Percentiles rank a stretch among this genome's conserved stretches.
Conservation (phyloP, 129 eudicot species). For the Centaurea solstitialis region DNA sequence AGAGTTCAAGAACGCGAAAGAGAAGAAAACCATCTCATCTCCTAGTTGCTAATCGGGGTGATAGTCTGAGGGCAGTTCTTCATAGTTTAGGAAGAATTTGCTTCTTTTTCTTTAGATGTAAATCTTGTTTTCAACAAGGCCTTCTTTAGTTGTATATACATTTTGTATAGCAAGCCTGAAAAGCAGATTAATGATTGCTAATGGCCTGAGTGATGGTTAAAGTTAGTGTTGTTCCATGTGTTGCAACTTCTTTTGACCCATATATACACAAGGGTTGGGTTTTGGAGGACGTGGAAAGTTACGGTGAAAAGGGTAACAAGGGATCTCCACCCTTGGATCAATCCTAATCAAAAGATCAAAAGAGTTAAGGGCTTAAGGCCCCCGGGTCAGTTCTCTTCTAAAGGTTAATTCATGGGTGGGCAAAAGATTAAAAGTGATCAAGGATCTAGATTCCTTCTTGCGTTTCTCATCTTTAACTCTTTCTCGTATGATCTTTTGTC, state of each 20-base stretch:
- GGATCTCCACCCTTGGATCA: too few species aligned
- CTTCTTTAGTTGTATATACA: slow-evolving; percentile 26
- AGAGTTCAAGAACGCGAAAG: slow-evolving; percentile 52
- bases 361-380: too few species aligned
- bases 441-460: too few species aligned
- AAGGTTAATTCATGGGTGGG: too few species aligned
- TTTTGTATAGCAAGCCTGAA: slow-evolving; percentile 32
- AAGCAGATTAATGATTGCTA: slow-evolving; percentile 3
- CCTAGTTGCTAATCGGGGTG: neutral
- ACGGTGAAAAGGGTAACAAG: too few species aligned
- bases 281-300: too few species aligned
- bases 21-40: slow-evolving; percentile 18
- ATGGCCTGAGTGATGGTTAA: neutral
- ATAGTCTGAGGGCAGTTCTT: neutral
- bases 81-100: slow-evolving; percentile 4
- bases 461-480: too few species aligned
- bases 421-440: too few species aligned
- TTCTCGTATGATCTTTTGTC: too few species aligned
- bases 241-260: neutral
- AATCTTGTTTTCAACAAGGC: slow-evolving; percentile 11
- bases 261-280: neutral
- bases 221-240: neutral
- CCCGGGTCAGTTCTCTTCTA: too few species aligned
- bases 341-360: too few species aligned
- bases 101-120: slow-evolving; percentile 18